Evolutionary conservation across 1,284 basidiomycete genomes (phyloP).

Genomic region (Malassezia equina): DNA sequence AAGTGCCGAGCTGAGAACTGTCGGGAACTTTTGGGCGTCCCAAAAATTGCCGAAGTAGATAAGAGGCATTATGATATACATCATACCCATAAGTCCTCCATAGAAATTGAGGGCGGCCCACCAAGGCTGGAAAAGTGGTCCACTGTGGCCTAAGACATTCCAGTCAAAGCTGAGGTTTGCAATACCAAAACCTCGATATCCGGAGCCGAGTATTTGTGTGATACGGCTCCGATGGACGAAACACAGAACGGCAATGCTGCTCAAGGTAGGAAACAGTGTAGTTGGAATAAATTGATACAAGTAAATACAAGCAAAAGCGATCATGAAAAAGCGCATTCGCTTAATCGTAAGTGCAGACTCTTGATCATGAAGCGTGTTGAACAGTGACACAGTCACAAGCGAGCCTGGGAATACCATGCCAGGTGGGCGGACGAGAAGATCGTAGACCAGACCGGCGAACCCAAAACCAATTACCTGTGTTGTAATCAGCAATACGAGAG

Average conservation of each 20-base stretch:
- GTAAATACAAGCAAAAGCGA: constrained; percentile 49
- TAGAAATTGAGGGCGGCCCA: constrained; percentile 50
- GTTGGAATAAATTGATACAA: constrained; percentile 52
- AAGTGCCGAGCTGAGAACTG: constrained; percentile 49
- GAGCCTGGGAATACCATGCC: constrained; percentile 51
- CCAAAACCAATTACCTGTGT: constrained; percentile 47
- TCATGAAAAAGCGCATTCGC: constrained; percentile 50
- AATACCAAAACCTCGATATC: constrained; percentile 52
- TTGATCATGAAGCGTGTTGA: constrained; percentile 52
- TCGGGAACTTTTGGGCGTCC: constrained; percentile 47
- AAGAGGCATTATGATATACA: constrained; percentile 52
- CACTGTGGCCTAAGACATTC: constrained; percentile 50
- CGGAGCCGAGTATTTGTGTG: constrained; percentile 49
- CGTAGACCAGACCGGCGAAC: constrained; percentile 43
- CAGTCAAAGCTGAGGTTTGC: constrained; percentile 53
- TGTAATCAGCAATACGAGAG: constrained; percentile 39
- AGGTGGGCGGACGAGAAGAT: constrained; percentile 44
- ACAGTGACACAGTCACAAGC: constrained; percentile 52
- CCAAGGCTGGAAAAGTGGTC: constrained; percentile 53
- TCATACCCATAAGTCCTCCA: constrained; percentile 47
- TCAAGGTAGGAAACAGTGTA: constrained; percentile 52
- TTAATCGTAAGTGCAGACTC: constrained; percentile 43
- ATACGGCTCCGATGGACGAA: constrained; percentile 45
- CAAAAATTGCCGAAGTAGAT: constrained; percentile 51
- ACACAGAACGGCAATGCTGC: constrained; percentile 52